A percentile compares a stretch with the other conserved stretches of the same genome.
phyloP scores from a whole-genome alignment of 108 stramenopile species.

The Pelagomonas calceolata region DNA sequence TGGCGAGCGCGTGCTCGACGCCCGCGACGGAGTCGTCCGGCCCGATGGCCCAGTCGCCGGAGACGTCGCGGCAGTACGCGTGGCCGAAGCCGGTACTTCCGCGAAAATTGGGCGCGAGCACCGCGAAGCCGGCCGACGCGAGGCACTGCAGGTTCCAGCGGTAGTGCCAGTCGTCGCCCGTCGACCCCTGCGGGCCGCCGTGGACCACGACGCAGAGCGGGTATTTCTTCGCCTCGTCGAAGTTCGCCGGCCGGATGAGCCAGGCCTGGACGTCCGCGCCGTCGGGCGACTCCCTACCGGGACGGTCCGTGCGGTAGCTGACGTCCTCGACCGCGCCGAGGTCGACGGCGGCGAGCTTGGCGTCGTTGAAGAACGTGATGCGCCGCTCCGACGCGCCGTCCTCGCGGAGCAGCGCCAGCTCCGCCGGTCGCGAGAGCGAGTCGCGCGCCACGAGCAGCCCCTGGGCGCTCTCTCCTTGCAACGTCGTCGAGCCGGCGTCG shows the following conservation, averaged over 20 bases:
- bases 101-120: constrained; percentile 4
- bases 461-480: no score
- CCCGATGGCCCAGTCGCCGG: constrained; percentile 6
- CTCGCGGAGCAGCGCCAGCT: no score
- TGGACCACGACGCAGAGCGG: constrained; percentile 13
- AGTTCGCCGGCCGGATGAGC: neutral
- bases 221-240: neutral
- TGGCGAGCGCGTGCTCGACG: neutral
- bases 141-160: constrained; percentile 11
- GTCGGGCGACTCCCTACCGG: neutral
- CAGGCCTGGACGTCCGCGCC: constrained; percentile 1
- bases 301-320: no score
- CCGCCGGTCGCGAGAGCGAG: no score
- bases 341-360: no score
- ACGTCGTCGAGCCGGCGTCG: no score
- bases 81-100: constrained; percentile 2
- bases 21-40: constrained; percentile 1
- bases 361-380: no score
- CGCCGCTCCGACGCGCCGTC: no score
- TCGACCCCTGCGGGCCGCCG: constrained; percentile 12
- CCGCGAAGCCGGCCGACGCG: constrained; percentile 8
- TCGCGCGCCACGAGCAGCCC: no score
- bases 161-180: constrained; percentile 7
- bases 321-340: no score
- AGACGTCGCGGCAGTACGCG: neutral